These are phyloP conservation scores for Hevea brasiliensis DNA, from an alignment of 345 rosid species.

Conservation along the genomic window DNA sequence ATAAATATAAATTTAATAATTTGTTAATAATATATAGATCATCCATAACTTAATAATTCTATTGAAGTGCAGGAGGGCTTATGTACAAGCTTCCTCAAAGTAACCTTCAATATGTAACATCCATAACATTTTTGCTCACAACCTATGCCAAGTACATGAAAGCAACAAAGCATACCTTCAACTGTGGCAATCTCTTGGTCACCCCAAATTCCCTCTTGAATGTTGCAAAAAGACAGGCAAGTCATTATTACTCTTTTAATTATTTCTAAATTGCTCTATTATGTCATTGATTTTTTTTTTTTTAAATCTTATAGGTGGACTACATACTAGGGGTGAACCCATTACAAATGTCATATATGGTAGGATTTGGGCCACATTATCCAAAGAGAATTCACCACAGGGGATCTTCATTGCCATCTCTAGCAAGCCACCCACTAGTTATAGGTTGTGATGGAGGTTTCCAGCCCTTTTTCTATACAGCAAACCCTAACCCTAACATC, in stretches of 20 bases:
- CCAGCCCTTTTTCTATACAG: constrained; percentile 47
- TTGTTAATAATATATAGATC: not conserved
- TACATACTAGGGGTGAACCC: constrained; percentile 82
- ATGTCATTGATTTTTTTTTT: not conserved
- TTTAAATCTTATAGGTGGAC: constrained; percentile 50
- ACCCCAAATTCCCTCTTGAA: constrained; percentile 46
- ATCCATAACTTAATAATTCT: not conserved
- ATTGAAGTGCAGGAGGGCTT: constrained; percentile 60
- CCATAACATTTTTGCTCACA: constrained; percentile 75
- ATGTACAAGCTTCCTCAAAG: constrained; percentile 71
- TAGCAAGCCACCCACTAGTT: constrained; percentile 38
- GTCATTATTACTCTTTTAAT: not conserved
- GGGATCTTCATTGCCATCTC: constrained; percentile 80
- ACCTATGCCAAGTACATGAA: constrained; percentile 89
- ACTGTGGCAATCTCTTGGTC: constrained; percentile 65
- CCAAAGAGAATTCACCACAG: constrained; percentile 80
- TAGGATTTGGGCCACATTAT: constrained; percentile 67
- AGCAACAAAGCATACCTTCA: constrained; percentile 49
- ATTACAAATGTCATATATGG: constrained; percentile 83
- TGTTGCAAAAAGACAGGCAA: constrained; percentile 69
- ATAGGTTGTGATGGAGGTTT: constrained; percentile 74
- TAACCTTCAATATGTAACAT: constrained; percentile 85
- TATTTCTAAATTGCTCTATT: not conserved
- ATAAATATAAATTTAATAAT: no score
- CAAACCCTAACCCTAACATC: constrained; percentile 73